phyloP scores from a whole-genome alignment of 2,329 filamentous ascomycete genomes.

The Trichoderma guizhouense region DNA sequence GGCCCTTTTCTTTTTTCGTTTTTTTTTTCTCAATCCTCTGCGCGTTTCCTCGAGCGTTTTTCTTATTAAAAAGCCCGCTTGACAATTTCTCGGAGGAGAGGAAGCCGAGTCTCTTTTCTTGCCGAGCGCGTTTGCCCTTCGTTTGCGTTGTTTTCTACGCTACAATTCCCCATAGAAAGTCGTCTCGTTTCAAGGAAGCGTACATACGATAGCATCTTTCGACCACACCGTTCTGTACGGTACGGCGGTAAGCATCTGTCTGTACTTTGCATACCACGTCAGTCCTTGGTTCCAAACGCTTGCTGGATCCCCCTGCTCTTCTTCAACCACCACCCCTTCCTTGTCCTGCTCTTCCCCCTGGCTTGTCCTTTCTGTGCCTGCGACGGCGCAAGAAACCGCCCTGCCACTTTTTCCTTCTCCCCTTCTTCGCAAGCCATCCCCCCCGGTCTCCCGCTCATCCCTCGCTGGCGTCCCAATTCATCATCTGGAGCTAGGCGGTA shows the following conservation, averaged over 20 bases:
- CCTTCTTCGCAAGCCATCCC: slow-evolving; percentile 11
- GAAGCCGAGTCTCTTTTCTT: not conserved
- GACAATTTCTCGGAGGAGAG: not conserved
- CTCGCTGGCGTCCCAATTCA: slow-evolving; percentile 16
- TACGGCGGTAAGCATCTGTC: slow-evolving; percentile 20
- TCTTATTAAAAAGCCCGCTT: not conserved
- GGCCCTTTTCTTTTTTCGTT: slow-evolving; percentile 4
- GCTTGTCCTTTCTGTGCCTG: slow-evolving; percentile 16
- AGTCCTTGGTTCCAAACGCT: slow-evolving; percentile 32
- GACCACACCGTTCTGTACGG: slow-evolving; percentile 16
- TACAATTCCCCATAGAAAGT: not conserved
- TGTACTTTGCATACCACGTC: slow-evolving; percentile 33
- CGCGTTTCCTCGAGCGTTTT: slow-evolving; percentile 7
- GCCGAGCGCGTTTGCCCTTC: not conserved
- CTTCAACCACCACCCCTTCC: slow-evolving; percentile 31
- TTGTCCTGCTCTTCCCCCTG: slow-evolving; percentile 16
- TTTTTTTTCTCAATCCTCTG: slow-evolving; percentile 1
- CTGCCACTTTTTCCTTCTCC: slow-evolving; percentile 16
- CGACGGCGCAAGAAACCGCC: slow-evolving; percentile 20
- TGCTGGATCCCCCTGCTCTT: slow-evolving; percentile 31
- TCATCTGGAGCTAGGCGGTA: slow-evolving; percentile 29
- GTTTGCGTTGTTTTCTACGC: not conserved
- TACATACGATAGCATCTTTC: slow-evolving; percentile 2
- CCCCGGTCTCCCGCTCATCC: slow-evolving; percentile 19
- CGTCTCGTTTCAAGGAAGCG: slow-evolving; percentile 1